Evolutionary conservation across 805 yeast genomes (phyloP), one percentile per base, ranked within the genome.

Genomic region (Lachancea kluyveri): DNA sequence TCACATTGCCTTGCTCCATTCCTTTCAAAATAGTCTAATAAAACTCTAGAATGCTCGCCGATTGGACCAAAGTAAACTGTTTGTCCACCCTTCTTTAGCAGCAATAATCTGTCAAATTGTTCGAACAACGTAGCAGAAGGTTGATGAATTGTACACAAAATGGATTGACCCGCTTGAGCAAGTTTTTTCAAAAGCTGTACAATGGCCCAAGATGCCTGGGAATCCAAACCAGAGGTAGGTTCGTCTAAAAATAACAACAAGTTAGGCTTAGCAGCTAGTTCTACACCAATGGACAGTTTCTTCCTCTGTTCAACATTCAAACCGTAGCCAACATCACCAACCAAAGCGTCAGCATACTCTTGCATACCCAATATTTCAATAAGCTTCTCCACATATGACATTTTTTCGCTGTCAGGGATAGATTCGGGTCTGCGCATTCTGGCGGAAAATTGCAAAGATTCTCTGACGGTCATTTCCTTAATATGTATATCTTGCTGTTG

Each of bases 1-100:
- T 36, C 57, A 59, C 87, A 79, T 31, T 67, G 65, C 45, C 79
- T 69, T 10, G 83, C 85, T 15, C 94, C 83, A 43, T 73, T 57
- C 29, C 61, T 60, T 57, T 79, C 85, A 52, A 79, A 79, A 57
- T 79, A 80, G 30, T 65, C 50, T 20, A 75, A 65, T 49, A 79
- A 57, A 4, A 72, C 67, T 21, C 43, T 37, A 26, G 81, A 77
- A 47, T 42, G 60, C 43, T 41, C 49, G 48, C 48, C 57, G 30
- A 52, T 44, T 17, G 51, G 54, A 23, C 57, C 57, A 27, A 52
- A 52, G 30, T 50, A 52, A 9, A 67, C 72, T 22, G 73, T 68
- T 39, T 58, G 57, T 22, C 77, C 77, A 43, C 75, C 75, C 41
- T 62, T 67, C 40, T 61, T 67, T 54, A 70, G 58, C 27, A 71